Evolutionary conservation across 2,329 filamentous ascomycete species (phyloP).

Genomic region (Paecilomyces sp.): DNA sequence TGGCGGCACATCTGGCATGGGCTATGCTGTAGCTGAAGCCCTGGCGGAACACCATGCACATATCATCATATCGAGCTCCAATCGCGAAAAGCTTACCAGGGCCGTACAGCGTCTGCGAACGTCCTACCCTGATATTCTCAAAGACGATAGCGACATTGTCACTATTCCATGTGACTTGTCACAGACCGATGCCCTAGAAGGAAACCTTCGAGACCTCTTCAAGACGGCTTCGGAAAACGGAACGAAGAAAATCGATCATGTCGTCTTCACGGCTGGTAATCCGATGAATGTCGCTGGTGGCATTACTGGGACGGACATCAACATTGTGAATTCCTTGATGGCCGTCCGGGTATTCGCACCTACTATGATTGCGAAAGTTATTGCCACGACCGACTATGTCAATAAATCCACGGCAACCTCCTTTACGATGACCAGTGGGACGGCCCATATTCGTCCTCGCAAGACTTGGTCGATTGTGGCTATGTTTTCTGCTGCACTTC

Average conservation of each 20-base stretch:
- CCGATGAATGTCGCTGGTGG: background rate
- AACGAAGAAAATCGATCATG: conserved; percentile 2
- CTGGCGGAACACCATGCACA: background rate
- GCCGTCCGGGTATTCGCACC: background rate
- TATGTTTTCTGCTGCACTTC: background rate
- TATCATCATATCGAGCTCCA: background rate
- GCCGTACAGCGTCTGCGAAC: background rate
- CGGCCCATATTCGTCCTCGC: background rate
- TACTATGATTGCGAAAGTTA: background rate
- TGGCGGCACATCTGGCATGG: background rate
- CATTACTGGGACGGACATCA: background rate
- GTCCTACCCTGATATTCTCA: background rate
- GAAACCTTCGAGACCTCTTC: conserved; percentile 2
- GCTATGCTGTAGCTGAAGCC: background rate
- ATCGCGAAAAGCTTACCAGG: background rate
- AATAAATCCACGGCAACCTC: background rate
- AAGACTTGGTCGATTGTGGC: background rate
- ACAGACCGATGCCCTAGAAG: background rate
- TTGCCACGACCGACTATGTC: background rate
- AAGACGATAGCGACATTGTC: background rate
- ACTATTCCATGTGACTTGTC: background rate
- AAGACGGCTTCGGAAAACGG: background rate
- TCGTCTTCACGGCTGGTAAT: background rate
- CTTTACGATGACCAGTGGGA: background rate
- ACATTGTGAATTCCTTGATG: background rate